Conservation (phyloP, 805 yeast genomes). For the Wickerhamiella qilinensis region DNA sequence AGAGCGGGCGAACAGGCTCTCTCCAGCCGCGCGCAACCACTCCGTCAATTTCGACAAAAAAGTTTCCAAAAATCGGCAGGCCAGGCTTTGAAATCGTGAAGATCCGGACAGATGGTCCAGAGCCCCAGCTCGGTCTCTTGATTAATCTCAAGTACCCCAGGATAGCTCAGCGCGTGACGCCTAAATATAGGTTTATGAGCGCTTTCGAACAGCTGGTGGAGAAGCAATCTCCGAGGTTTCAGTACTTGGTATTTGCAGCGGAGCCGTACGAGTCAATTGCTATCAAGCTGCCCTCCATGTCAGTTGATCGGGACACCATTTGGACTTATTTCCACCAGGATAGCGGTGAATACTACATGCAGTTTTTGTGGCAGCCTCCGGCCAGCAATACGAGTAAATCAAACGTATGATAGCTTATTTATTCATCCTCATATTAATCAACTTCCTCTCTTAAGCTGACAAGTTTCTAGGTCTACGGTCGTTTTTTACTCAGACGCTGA, state of each 20-base stretch:
- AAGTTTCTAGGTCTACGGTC: too few relatives aligned
- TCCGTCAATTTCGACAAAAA: constrained; percentile 24
- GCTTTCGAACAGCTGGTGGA: constrained; percentile 49
- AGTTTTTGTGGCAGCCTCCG: constrained; percentile 32
- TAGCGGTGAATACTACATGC: constrained; percentile 45
- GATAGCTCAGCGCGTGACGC: constrained; percentile 30
- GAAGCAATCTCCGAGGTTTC: constrained; percentile 32
- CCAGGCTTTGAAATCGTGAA: constrained; percentile 60
- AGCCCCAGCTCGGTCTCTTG: constrained; percentile 42
- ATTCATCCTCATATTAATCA: too few relatives aligned
- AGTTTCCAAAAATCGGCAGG: constrained; percentile 46
- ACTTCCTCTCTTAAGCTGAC: too few relatives aligned
- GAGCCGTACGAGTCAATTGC: constrained; percentile 82
- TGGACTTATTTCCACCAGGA: constrained; percentile 61
- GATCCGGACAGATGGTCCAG: constrained; percentile 43
- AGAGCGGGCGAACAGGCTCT: constrained; percentile 7
- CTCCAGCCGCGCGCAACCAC: constrained; percentile 6
- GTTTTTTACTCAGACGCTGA: too few relatives aligned
- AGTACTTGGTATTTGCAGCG: constrained; percentile 65
- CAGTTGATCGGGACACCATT: constrained; percentile 27
- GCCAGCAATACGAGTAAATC: too few relatives aligned
- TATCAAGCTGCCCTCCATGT: constrained; percentile 51
- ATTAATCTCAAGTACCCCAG: constrained; percentile 43
- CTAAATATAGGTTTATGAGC: constrained; percentile 62
- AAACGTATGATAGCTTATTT: too few relatives aligned